phyloP scores from a whole-genome alignment of 1,139 yeast genomes.

The Candida anutae region DNA sequence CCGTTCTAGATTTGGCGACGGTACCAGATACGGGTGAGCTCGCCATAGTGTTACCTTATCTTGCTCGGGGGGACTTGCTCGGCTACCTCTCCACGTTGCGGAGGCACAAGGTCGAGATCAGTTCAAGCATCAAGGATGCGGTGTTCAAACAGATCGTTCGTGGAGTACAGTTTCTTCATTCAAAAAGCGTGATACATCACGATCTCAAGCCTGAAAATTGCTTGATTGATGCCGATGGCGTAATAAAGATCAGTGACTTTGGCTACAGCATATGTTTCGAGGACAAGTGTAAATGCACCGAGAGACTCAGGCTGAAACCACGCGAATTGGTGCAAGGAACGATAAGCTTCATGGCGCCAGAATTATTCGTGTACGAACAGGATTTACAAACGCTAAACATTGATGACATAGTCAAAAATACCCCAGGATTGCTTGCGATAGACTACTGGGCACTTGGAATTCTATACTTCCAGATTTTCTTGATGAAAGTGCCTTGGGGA shows the following conservation, averaged over 20 bases:
- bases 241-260: constrained; percentile 42
- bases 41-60: constrained; percentile 33
- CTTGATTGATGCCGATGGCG: constrained; percentile 37
- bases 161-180: constrained; percentile 41
- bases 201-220: constrained; percentile 53
- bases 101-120: constrained; percentile 20
- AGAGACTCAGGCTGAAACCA: constrained; percentile 13
- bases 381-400: constrained; percentile 5
- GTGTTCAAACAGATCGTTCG: constrained; percentile 40
- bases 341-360: constrained; percentile 50
- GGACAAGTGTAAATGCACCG: constrained; percentile 5
- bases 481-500: constrained; percentile 44
- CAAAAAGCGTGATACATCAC: constrained; percentile 37
- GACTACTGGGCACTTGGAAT: constrained; percentile 51
- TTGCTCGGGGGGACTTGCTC: constrained; percentile 41
- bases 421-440: constrained; percentile 7
- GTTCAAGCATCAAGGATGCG: constrained; percentile 32
- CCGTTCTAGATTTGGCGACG: constrained; percentile 18
- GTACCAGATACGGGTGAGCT: constrained; percentile 11
- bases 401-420: constrained; percentile 1
- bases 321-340: constrained; percentile 39
- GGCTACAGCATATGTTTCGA: constrained; percentile 39
- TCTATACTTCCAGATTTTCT: constrained; percentile 35
- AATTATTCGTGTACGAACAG: constrained; percentile 27
- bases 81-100: constrained; percentile 32